These are phyloP conservation scores for Boletus sp. DNA, from an alignment of 1,284 basidiomycete species.

Conservation along the genomic window DNA sequence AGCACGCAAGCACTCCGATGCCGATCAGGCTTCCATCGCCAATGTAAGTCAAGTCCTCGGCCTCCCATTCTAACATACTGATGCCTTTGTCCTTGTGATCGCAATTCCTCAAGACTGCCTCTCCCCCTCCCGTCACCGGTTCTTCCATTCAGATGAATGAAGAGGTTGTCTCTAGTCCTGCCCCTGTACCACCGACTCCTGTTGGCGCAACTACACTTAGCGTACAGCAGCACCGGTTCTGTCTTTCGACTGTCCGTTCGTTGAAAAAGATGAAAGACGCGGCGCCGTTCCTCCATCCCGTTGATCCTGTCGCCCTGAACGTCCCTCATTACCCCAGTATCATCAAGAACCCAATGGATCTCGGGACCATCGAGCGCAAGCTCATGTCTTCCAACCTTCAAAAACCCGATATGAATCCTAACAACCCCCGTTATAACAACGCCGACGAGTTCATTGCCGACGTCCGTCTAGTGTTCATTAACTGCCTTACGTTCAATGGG, in stretches of 20 bases:
- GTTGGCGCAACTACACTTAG: slow-evolving; percentile 47
- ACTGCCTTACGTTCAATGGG: slow-evolving; percentile 93
- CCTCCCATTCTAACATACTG: slow-evolving; percentile 36
- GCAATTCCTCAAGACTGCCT: slow-evolving; percentile 59
- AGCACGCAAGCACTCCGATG: slow-evolving; percentile 52
- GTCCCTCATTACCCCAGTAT: slow-evolving; percentile 91
- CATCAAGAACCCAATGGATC: slow-evolving; percentile 93
- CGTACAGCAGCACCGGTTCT: slow-evolving; percentile 77
- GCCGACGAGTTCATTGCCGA: slow-evolving; percentile 82
- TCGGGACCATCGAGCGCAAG: slow-evolving; percentile 92
- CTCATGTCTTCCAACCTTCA: slow-evolving; percentile 73
- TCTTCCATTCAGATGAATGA: slow-evolving; percentile 41
- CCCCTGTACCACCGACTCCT: slow-evolving; percentile 39
- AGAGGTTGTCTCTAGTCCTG: slow-evolving; percentile 36
- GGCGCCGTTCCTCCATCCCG: slow-evolving; percentile 80
- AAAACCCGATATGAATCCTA: slow-evolving; percentile 67
- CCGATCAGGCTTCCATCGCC: slow-evolving; percentile 52
- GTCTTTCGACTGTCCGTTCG: slow-evolving; percentile 74
- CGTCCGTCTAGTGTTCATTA: slow-evolving; percentile 84
- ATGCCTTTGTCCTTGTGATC: background rate
- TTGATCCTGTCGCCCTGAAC: slow-evolving; percentile 86
- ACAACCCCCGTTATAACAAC: slow-evolving; percentile 70
- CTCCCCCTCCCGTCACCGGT: slow-evolving; percentile 54
- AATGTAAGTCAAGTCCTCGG: slow-evolving; percentile 59
- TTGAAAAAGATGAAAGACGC: slow-evolving; percentile 90